Base-by-base conservation (phyloP, 1,284 basidiomycete genomes). In the Pseudozyma tsukubaensis region DNA sequence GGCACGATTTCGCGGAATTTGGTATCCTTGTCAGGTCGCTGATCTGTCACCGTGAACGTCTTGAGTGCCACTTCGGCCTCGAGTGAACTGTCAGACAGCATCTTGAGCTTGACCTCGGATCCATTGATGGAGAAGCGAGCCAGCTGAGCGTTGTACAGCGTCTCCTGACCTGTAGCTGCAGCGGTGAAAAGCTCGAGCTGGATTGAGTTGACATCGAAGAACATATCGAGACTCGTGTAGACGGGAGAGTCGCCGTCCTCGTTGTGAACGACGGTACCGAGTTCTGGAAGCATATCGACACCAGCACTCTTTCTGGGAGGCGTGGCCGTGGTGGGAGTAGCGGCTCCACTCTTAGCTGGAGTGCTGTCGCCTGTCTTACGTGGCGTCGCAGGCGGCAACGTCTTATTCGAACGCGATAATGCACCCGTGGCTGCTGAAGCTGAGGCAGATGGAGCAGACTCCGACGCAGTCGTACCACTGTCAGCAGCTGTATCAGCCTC, bases 1-100 rank as follows among this genome's bases (percentile, higher is more conserved):
- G 97, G 97, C 66, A 99, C 92, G 64, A 99, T 95, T 83, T 99
- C 96, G 50, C 96, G 89, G 87, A 96, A 98, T 80, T 90, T 92
- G 18, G 93, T 92, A 16, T 81, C 81, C 59, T 88, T 88, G 8
- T 93, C 92, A 0, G 92, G 89, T 50, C 92, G 88, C 5, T 92
- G 98, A 83, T 96, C 97, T 81, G 89, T 91, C 87, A 97, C 92
- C 0, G 94, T 94, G 80, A 99, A 91, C 0, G 95, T 94, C 81
- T 92, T 91, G 35, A 99, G 86, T 39, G 94, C 88, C 51, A 97
- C 86, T 85, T 98, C 94, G 3, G 92, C 91, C 84, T 97, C 94
- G 72, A 90, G 88, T 10, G 94, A 90, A 21, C 91, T 91, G 83
- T 95, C 90, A 16, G 92, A 92, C 21, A 95, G 88, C 83, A 90